A percentile compares a stretch with the other conserved stretches of the same genome.
Evolutionary conservation across 345 rosid species (phyloP).

Genomic region (Diplotaxis tenuifolia): DNA sequence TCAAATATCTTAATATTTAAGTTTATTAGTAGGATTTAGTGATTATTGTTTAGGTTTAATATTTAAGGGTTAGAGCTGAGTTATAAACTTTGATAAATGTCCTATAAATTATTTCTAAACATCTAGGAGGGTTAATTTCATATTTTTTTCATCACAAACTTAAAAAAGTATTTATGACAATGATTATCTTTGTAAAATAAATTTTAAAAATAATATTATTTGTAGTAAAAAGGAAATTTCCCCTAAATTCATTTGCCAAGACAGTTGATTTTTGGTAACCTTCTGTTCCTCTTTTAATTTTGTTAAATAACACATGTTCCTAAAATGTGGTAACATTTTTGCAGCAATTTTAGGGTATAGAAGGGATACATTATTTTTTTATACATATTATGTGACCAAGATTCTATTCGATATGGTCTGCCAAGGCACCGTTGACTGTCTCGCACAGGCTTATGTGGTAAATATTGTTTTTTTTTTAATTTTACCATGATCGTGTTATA

Average conservation of each 20-base stretch:
- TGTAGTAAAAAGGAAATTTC: no score
- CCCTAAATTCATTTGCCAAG: neutral
- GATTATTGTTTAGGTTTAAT: no score
- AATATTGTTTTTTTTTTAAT: neutral
- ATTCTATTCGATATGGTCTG: slow-evolving; percentile 60
- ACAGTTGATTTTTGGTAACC: neutral
- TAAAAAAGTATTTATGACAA: no score
- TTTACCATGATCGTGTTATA: neutral
- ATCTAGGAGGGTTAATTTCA: no score
- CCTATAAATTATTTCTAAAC: no score
- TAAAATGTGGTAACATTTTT: slow-evolving; percentile 5
- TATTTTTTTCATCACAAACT: no score
- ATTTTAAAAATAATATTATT: no score
- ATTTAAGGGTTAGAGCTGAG: no score
- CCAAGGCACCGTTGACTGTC: slow-evolving; percentile 57
- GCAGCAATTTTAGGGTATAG: slow-evolving; percentile 76
- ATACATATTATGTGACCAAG: slow-evolving; percentile 58
- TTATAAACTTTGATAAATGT: no score
- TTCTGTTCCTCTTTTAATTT: neutral
- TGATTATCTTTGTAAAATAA: no score
- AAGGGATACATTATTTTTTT: slow-evolving; percentile 59
- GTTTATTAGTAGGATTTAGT: no score
- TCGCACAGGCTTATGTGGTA: slow-evolving; percentile 85
- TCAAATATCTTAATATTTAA: no score
- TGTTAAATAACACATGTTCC: neutral